Percentiles rank a stretch among this genome's conserved stretches.
Conservation (phyloP, 2,329 filamentous ascomycete genomes). For the Alternaria conjuncta region DNA sequence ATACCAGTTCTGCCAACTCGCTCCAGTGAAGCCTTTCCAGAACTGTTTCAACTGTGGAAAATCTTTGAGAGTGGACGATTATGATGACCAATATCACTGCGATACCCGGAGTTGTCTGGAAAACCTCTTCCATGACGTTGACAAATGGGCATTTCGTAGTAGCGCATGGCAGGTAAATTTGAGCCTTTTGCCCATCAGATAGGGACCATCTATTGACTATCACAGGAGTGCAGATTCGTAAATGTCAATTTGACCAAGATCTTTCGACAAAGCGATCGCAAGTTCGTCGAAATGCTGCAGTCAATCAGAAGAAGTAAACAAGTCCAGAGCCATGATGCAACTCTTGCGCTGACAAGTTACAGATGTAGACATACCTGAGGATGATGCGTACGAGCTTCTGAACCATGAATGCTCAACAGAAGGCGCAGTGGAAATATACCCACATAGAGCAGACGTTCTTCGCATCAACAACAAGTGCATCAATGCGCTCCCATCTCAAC, state of each 20-base stretch:
- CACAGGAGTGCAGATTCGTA: slow-evolving; percentile 56
- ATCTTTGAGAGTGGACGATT: background rate
- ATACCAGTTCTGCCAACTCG: slow-evolving; percentile 49
- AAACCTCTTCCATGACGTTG: slow-evolving; percentile 51
- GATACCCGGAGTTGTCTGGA: background rate
- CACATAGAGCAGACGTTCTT: slow-evolving; percentile 42
- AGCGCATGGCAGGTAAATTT: slow-evolving; percentile 54
- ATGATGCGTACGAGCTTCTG: background rate
- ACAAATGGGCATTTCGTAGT: slow-evolving; percentile 68
- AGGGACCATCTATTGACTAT: background rate
- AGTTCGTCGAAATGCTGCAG: slow-evolving; percentile 63
- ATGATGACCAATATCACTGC: background rate
- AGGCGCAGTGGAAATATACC: slow-evolving; percentile 56
- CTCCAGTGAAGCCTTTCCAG: slow-evolving; percentile 64
- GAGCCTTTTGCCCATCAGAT: background rate
- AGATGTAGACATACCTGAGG: background rate
- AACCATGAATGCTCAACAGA: slow-evolving; percentile 37
- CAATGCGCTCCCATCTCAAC: slow-evolving; percentile 31
- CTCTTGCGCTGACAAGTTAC: background rate
- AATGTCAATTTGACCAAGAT: slow-evolving; percentile 62
- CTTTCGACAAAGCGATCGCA: slow-evolving; percentile 62
- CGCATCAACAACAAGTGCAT: slow-evolving; percentile 44
- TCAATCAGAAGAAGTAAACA: slow-evolving; percentile 59
- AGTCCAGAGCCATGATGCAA: background rate
- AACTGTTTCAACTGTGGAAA: slow-evolving; percentile 59